phyloP scores from a whole-genome alignment of 768 basidiomycete genomes.

The Pleurotus sapidus region DNA sequence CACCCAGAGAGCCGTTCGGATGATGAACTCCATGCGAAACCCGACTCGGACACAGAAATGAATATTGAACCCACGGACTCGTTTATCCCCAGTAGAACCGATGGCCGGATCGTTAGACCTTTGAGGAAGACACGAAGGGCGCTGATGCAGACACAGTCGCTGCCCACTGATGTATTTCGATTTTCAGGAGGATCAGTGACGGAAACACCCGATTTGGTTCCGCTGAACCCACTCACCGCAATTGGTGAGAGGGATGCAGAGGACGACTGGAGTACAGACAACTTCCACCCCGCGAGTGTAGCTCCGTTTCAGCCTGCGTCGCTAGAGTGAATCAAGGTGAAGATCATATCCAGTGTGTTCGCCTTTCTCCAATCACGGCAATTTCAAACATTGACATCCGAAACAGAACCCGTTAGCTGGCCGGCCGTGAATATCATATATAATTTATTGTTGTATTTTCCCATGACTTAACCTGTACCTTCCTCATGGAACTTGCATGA shows the following conservation, averaged over 20 bases:
- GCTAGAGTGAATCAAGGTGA: background rate
- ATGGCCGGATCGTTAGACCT: constrained; percentile 35
- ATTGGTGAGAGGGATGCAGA: constrained; percentile 21
- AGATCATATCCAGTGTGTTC: background rate
- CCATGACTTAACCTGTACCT: constrained; percentile 4
- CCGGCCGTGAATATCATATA: constrained; percentile 4
- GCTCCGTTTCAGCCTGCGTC: constrained; percentile 12
- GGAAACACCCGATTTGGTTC: background rate
- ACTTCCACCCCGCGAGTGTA: constrained; percentile 9
- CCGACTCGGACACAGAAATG: constrained; percentile 24
- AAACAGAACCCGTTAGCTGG: background rate
- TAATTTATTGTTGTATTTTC: constrained; percentile 9
- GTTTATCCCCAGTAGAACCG: constrained; percentile 3
- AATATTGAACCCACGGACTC: constrained; percentile 25
- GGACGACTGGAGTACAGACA: constrained; percentile 39
- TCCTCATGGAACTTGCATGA: constrained; percentile 5
- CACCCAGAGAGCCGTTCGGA: constrained; percentile 28
- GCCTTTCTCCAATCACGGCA: background rate
- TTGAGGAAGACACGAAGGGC: constrained; percentile 31
- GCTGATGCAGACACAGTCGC: constrained; percentile 32
- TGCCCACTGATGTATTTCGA: constrained; percentile 25
- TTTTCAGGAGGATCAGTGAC: constrained; percentile 8
- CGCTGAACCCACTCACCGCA: background rate
- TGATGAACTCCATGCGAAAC: constrained; percentile 13
- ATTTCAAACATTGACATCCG: background rate